Evolutionary conservation across 441 rosid species (phyloP).

Genomic region (Hypseocharis bilobata): DNA sequence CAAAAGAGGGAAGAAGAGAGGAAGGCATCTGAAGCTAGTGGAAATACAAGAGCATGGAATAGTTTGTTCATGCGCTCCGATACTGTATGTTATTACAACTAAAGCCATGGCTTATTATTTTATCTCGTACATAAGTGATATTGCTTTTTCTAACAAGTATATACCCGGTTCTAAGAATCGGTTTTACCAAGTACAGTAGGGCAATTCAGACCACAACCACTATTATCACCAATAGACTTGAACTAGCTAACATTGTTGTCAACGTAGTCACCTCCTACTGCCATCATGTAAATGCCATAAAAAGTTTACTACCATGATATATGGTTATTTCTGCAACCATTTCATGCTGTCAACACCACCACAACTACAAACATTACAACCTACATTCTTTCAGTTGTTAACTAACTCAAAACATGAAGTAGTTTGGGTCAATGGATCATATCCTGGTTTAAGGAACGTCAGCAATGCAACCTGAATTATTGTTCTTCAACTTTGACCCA

Average conservation of each 20-base stretch:
- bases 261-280: not conserved
- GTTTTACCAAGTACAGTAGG: too few species aligned
- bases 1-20: slow-evolving; percentile 65
- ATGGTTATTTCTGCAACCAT: not conserved
- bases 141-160: too few species aligned
- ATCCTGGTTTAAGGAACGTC: not conserved
- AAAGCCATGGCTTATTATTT: not conserved
- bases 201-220: too few species aligned
- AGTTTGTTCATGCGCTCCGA: slow-evolving; percentile 81
- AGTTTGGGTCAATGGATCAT: not conserved
- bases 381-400: not conserved
- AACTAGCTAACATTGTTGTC: not conserved
- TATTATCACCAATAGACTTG: not conserved
- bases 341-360: not conserved
- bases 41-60: slow-evolving; percentile 85
- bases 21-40: slow-evolving; percentile 82
- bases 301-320: not conserved
- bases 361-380: not conserved
- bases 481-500: not conserved
- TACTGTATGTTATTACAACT: slow-evolving; percentile 42
- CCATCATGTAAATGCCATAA: not conserved
- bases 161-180: too few species aligned
- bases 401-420: not conserved
- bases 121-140: not conserved
- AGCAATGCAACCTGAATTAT: not conserved